phyloP scores from a whole-genome alignment of 2,329 filamentous ascomycete species.

The Paraphoma sp. region DNA sequence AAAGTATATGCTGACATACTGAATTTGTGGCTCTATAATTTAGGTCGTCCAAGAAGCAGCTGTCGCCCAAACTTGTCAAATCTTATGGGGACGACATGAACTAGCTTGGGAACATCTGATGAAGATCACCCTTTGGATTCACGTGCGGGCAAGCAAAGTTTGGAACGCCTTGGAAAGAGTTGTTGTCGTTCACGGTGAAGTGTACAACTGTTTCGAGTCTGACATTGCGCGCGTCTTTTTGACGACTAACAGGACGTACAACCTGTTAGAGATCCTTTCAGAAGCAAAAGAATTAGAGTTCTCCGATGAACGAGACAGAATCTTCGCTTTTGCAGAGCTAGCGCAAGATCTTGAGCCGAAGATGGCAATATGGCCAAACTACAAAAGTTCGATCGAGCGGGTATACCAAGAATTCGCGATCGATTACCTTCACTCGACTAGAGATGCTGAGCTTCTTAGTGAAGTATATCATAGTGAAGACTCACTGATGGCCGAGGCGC shows the following conservation, averaged over 20 bases:
- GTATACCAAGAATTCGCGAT: neutral
- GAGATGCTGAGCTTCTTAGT: neutral
- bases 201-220: neutral
- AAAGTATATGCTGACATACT: neutral
- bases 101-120: neutral
- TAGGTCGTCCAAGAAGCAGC: conserved; percentile 1
- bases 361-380: neutral
- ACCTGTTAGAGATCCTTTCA: neutral
- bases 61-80: neutral
- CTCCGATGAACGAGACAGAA: neutral
- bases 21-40: neutral
- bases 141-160: neutral
- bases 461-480: neutral
- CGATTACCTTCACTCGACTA: neutral
- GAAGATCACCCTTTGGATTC: neutral
- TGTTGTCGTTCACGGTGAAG: neutral
- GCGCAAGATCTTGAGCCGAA: neutral
- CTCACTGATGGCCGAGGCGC: neutral
- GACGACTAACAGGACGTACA: neutral
- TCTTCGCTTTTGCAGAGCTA: neutral
- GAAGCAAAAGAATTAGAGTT: neutral
- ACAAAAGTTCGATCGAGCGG: neutral
- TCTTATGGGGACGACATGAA: neutral
- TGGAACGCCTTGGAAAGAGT: neutral
- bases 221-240: neutral